Evolutionary conservation across 2,329 filamentous ascomycete genomes (phyloP).

Genomic region (Aureobasidium uvarum): DNA sequence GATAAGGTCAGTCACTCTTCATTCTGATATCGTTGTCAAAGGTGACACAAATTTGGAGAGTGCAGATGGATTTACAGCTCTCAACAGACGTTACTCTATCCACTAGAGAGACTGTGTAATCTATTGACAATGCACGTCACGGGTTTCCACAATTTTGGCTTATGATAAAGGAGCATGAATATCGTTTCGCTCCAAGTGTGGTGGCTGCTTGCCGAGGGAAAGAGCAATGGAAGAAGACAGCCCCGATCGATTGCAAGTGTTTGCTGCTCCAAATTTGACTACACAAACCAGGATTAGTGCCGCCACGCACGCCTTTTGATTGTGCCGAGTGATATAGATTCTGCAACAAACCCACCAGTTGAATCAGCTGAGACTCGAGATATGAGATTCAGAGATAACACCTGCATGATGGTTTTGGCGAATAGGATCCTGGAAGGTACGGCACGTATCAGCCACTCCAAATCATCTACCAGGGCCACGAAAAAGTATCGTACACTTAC

Average conservation of each 20-base stretch:
- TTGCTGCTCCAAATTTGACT: background rate
- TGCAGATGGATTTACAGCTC: background rate
- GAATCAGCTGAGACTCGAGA: slow-evolving; percentile 4
- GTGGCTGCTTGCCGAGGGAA: background rate
- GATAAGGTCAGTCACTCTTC: background rate
- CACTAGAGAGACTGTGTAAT: background rate
- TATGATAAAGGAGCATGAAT: background rate
- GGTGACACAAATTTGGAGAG: too few relatives aligned
- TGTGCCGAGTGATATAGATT: slow-evolving; percentile 8
- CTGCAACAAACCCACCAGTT: background rate
- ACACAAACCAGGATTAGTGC: background rate
- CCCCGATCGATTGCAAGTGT: background rate
- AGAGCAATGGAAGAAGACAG: background rate
- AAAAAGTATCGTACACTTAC: slow-evolving; percentile 10
- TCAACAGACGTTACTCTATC: background rate
- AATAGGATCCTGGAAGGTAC: background rate
- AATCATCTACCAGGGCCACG: background rate
- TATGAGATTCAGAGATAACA: slow-evolving; percentile 6
- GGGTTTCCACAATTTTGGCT: background rate
- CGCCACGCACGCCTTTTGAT: background rate
- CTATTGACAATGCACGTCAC: background rate
- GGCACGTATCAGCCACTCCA: slow-evolving; percentile 1
- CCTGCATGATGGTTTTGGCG: slow-evolving; percentile 4
- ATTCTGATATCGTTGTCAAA: background rate
- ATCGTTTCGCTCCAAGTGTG: background rate